These are phyloP conservation scores for Aspergillus piperis DNA, from an alignment of 2,329 filamentous ascomycete species.

Conservation along the genomic window DNA sequence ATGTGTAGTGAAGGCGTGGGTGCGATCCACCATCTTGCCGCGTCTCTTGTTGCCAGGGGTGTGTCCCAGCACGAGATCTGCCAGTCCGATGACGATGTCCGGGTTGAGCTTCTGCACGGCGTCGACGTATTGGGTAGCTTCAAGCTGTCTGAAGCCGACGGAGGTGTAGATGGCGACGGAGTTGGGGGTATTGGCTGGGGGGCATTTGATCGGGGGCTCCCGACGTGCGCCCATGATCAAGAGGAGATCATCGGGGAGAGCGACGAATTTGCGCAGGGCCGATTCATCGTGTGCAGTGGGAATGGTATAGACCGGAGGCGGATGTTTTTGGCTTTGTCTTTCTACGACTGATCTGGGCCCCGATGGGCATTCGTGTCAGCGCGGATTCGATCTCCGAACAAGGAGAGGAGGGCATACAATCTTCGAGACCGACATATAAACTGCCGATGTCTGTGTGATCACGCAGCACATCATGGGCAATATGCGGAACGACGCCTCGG, in stretches of 20 bases:
- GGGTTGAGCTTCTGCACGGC: slow-evolving; percentile 68
- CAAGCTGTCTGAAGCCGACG: slow-evolving; percentile 75
- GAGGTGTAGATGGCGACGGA: slow-evolving; percentile 80
- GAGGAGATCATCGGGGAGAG: slow-evolving; percentile 64
- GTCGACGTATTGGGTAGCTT: slow-evolving; percentile 67
- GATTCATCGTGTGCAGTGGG: slow-evolving; percentile 50
- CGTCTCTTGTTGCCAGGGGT: slow-evolving; percentile 69
- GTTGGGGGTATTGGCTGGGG: slow-evolving; percentile 67
- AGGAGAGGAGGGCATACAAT: slow-evolving; percentile 66
- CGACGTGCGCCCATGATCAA: slow-evolving; percentile 77
- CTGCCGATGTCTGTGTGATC: slow-evolving; percentile 67
- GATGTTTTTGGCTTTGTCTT: slow-evolving; percentile 46
- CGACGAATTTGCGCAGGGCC: slow-evolving; percentile 74
- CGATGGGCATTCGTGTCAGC: slow-evolving; percentile 35
- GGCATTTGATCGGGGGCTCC: slow-evolving; percentile 71
- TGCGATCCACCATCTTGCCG: slow-evolving; percentile 81
- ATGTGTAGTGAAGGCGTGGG: slow-evolving; percentile 75
- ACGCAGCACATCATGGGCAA: slow-evolving; percentile 79
- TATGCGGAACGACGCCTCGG: slow-evolving; percentile 79
- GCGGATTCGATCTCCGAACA: neutral
- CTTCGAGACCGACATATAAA: slow-evolving; percentile 82
- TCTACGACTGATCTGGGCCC: slow-evolving; percentile 61
- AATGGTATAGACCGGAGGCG: slow-evolving; percentile 55
- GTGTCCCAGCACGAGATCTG: slow-evolving; percentile 67
- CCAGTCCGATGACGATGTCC: slow-evolving; percentile 77